These are phyloP conservation scores for Coleophoma eucalyptorum DNA, from an alignment of 2,329 filamentous ascomycete species.

Conservation along the genomic window DNA sequence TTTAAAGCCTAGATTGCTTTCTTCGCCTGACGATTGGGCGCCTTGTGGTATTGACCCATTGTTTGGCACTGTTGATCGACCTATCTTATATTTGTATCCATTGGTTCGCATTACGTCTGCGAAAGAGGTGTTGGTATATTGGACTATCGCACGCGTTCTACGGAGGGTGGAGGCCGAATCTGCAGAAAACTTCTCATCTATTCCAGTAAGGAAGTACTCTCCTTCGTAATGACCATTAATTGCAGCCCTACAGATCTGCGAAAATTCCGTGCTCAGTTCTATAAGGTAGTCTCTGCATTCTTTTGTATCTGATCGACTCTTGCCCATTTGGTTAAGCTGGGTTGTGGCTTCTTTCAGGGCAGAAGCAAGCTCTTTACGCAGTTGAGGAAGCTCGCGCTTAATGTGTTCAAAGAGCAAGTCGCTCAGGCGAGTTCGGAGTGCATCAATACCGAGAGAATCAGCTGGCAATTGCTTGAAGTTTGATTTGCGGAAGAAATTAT, in stretches of 20 bases:
- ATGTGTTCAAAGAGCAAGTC: conserved; percentile 26
- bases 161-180: conserved; percentile 8
- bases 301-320: conserved; percentile 7
- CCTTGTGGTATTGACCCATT: no score
- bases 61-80: background rate
- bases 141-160: conserved; percentile 25
- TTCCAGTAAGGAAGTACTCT: conserved; percentile 18
- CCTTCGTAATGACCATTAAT: conserved; percentile 29
- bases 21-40: no score
- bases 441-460: conserved; percentile 20
- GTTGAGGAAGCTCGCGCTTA: conserved; percentile 24
- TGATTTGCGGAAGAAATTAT: conserved; percentile 17
- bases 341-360: conserved; percentile 2
- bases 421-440: conserved; percentile 19
- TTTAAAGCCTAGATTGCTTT: no score
- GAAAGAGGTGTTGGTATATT: conserved; percentile 25
- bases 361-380: conserved; percentile 16
- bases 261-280: conserved; percentile 23
- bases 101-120: conserved; percentile 14
- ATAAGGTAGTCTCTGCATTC: conserved; percentile 22
- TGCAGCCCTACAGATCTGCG: conserved; percentile 25
- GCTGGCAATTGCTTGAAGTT: conserved; percentile 21
- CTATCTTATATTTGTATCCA: conserved; percentile 26
- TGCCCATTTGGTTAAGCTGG: conserved; percentile 9
- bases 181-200: conserved; percentile 11